These are phyloP conservation scores for Talaromyces adpressus DNA, from an alignment of 495 filamentous ascomycete species.

Conservation along the genomic window DNA sequence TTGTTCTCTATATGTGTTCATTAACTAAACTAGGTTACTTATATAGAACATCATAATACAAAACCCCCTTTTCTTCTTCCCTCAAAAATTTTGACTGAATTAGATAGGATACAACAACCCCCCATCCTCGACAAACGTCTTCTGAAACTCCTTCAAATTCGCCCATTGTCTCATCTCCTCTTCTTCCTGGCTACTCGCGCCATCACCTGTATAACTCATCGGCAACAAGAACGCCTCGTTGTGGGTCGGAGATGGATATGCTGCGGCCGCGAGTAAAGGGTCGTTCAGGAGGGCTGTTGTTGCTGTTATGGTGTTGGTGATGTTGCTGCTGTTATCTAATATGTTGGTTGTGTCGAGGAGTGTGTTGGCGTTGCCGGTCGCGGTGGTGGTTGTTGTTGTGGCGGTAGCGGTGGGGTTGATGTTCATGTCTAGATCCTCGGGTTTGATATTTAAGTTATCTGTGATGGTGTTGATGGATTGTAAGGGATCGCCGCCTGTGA, in stretches of 20 bases:
- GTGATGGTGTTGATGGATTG: background rate
- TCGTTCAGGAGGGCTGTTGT: background rate
- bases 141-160: conserved; percentile 65
- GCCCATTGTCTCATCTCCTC: conserved; percentile 66
- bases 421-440: background rate
- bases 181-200: conserved; percentile 55
- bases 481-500: background rate
- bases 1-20: background rate
- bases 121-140: conserved; percentile 60
- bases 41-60: background rate
- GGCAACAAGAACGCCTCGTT: conserved; percentile 13
- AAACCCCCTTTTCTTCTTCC: background rate
- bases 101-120: conserved; percentile 39
- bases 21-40: background rate
- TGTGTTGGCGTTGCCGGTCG: background rate
- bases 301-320: background rate
- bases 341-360: background rate
- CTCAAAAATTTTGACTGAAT: background rate
- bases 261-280: background rate
- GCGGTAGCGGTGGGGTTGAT: background rate
- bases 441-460: background rate
- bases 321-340: background rate
- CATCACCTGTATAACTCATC: conserved; percentile 36
- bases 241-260: conserved; percentile 3
- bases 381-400: too few relatives aligned